Base-by-base conservation (phyloP, 345 rosid genomes). In the Lagerstroemia speciosa region DNA sequence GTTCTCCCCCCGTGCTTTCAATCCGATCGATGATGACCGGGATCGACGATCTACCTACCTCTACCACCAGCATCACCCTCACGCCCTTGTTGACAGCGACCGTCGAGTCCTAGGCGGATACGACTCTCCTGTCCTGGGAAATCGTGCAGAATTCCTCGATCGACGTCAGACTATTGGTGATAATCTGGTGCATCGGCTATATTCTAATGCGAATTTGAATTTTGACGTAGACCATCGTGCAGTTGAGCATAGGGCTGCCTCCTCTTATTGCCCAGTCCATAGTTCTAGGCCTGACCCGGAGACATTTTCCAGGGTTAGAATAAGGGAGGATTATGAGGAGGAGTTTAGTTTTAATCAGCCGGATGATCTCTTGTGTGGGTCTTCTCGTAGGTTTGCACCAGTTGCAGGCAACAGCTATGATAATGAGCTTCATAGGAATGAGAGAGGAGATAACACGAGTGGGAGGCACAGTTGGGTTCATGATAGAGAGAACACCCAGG, bases 271-370 rank as follows among this genome's bases (percentile, higher is more conserved):
- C 8, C 36, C 75, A 1, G 72, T 72, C 62, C 80, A 77, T 68
- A 70, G 68, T 67, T 66, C 65, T 53, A 83, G 79, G 82, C 85
- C 73, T 74, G 88, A 73, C 45, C 66, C 80, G 53, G 86, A 80
- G 52, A 62, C 72, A 40, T 71, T 70, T 70, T 74, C 82, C 76
- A 85, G 90, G 89, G 71, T 82, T 78, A 84, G 90, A 87, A 65
- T 82, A 74, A 73, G 83, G 34, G 87, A 74, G 72, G 85, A 82
- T 46, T 65, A 71, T 5, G 64, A 20, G 52, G 82, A 72, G 68
- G 80, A 64, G 65, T 81, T 73, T 53, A 60, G 66, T 50, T 74
- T 53, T 63, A 76, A 16, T 72, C 77, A 81, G 58, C 76, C 58
- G 31, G 87, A 82, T 64, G 81, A 53, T 68, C 57, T 75, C 69